phyloP scores from a whole-genome alignment of 2,329 filamentous ascomycete genomes.

The Aureobasidium lini region DNA sequence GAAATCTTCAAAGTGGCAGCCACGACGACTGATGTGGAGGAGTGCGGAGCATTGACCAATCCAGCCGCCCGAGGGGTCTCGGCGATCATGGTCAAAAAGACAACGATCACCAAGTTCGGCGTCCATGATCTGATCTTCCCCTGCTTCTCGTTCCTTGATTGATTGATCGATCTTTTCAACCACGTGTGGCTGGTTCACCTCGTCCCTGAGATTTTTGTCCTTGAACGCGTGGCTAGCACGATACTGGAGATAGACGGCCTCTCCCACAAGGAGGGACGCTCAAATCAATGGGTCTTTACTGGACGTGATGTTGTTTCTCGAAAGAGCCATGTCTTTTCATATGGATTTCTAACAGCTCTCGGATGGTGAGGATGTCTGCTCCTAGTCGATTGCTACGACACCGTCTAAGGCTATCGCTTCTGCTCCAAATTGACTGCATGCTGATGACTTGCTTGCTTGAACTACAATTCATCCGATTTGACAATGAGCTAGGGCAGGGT shows the following conservation, averaged over 20 bases:
- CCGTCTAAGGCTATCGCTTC: too few species aligned
- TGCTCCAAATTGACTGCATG: too few species aligned
- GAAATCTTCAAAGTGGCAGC: neutral
- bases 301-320: too few species aligned
- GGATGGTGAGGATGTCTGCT: too few species aligned
- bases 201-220: conserved; percentile 41
- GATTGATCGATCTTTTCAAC: neutral
- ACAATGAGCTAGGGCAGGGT: too few species aligned
- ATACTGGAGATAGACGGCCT: conserved; percentile 23
- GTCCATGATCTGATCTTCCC: neutral
- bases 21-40: neutral
- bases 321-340: too few species aligned
- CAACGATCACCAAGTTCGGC: neutral
- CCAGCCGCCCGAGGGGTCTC: neutral
- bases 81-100: neutral
- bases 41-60: neutral
- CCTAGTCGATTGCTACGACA: too few species aligned
- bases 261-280: too few species aligned
- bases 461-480: too few species aligned
- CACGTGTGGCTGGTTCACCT: conserved; percentile 34
- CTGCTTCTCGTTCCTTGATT: neutral
- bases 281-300: too few species aligned
- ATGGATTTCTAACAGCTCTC: too few species aligned
- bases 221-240: conserved; percentile 35
- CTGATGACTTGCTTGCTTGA: too few species aligned